These are phyloP conservation scores for Neonectria hederae DNA, from an alignment of 2,329 filamentous ascomycete genomes.

Conservation along the genomic window DNA sequence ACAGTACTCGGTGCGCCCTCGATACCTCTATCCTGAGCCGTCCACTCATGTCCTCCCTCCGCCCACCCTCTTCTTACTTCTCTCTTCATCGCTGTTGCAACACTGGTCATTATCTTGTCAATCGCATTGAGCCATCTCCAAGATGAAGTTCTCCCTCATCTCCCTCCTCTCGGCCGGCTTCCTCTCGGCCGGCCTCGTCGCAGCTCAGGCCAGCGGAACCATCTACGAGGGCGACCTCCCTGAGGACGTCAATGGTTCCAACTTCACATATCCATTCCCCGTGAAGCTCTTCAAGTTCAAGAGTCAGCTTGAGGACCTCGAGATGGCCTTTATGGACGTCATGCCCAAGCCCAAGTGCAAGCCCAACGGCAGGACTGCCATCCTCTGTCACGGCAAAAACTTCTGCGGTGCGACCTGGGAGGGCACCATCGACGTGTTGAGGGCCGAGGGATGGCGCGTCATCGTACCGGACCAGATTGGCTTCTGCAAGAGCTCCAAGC, in stretches of 20 bases:
- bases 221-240: conserved; percentile 51
- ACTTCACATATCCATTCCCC: conserved; percentile 63
- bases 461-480: conserved; percentile 64
- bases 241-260: conserved; percentile 58
- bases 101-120: not conserved
- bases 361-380: conserved; percentile 53
- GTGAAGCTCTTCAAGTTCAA: conserved; percentile 58
- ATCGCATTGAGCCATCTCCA: not conserved
- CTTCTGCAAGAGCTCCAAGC: conserved; percentile 67
- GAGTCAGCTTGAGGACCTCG: conserved; percentile 57
- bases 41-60: not conserved
- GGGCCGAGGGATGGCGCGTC: conserved; percentile 58
- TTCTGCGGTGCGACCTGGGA: conserved; percentile 65
- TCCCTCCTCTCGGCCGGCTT: conserved; percentile 29
- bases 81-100: not conserved
- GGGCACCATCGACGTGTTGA: conserved; percentile 55
- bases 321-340: conserved; percentile 67
- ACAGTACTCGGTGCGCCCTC: not conserved
- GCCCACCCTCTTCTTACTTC: not conserved
- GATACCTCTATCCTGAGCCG: not conserved
- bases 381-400: conserved; percentile 65
- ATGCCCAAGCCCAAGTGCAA: conserved; percentile 42
- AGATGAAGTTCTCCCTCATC: conserved; percentile 41
- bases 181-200: conserved; percentile 30
- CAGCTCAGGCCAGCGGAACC: conserved; percentile 42